These are phyloP conservation scores for Euphorbia tirucalli DNA, from an alignment of 345 rosid species.

Conservation along the genomic window DNA sequence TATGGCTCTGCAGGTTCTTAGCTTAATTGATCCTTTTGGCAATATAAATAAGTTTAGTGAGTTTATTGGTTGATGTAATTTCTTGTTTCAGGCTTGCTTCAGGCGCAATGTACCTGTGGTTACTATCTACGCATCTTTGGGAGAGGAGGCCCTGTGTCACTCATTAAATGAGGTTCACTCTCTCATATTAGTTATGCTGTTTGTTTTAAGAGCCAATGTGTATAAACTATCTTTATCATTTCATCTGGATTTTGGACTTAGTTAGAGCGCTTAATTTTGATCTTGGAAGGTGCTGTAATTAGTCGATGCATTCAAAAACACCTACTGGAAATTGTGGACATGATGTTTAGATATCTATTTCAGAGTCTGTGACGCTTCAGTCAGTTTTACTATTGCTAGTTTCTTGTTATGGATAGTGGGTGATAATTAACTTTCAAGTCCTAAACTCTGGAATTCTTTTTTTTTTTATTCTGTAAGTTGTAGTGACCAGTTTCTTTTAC, in stretches of 20 bases:
- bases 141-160: conserved; percentile 94
- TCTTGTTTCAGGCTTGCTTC: conserved; percentile 73
- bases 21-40: not conserved
- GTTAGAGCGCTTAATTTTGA: not conserved
- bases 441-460: not conserved
- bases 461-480: not conserved
- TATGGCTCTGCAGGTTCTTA: conserved; percentile 78
- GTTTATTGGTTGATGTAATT: conserved; percentile 11
- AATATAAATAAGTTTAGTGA: no score
- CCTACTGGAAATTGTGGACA: no score
- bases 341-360: not conserved
- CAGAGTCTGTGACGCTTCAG: not conserved
- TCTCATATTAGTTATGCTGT: conserved; percentile 19
- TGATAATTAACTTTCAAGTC: not conserved
- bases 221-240: no score
- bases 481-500: no score
- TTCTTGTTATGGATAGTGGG: not conserved
- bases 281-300: not conserved
- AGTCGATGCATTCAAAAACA: not conserved
- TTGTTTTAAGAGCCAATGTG: not conserved
- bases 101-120: conserved; percentile 85
- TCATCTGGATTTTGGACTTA: not conserved
- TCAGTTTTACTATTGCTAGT: not conserved
- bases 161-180: conserved; percentile 88
- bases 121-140: conserved; percentile 90